These are phyloP conservation scores for Solidago caesia DNA, from an alignment of 129 eudicot genomes.

Conservation along the genomic window DNA sequence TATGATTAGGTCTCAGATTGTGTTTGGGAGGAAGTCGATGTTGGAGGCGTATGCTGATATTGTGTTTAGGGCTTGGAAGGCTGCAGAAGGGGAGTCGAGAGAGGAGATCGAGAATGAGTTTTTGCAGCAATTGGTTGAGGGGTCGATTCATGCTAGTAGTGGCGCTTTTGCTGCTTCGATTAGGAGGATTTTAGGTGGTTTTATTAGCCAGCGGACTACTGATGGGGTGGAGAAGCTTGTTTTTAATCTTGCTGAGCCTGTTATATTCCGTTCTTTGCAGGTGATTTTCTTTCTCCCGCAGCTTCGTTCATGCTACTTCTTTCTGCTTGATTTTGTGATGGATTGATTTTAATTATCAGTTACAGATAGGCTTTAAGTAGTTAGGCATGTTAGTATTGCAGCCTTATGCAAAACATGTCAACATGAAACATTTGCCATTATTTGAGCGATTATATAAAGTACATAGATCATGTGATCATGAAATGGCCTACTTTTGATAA, in stretches of 20 bases:
- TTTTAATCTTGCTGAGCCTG: conserved; percentile 85
- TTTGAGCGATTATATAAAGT: too few species aligned
- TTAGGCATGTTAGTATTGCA: too few species aligned
- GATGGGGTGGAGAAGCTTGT: conserved; percentile 89
- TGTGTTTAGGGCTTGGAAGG: conserved; percentile 85
- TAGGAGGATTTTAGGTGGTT: conserved; percentile 74
- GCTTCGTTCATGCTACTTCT: not conserved
- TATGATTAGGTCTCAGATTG: conserved; percentile 84
- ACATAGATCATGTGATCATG: too few species aligned
- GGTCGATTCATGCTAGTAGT: conserved; percentile 69
- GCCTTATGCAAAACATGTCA: too few species aligned
- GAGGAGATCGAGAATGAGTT: conserved; percentile 79
- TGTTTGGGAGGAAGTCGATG: conserved; percentile 83
- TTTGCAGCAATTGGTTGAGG: conserved; percentile 68
- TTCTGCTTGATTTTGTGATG: not conserved
- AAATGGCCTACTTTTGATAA: too few species aligned
- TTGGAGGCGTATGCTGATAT: conserved; percentile 94
- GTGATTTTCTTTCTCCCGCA: conserved; percentile 33
- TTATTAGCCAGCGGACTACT: conserved; percentile 71
- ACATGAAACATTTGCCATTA: too few species aligned
- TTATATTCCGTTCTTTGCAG: conserved; percentile 92
- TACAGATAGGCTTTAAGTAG: too few species aligned
- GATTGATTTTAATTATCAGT: too few species aligned
- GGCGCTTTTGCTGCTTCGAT: conserved; percentile 63
- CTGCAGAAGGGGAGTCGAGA: conserved; percentile 50